Evolutionary conservation across 352 stramenopile species (phyloP).

Genomic region (Aphanomyces cochlioides): DNA sequence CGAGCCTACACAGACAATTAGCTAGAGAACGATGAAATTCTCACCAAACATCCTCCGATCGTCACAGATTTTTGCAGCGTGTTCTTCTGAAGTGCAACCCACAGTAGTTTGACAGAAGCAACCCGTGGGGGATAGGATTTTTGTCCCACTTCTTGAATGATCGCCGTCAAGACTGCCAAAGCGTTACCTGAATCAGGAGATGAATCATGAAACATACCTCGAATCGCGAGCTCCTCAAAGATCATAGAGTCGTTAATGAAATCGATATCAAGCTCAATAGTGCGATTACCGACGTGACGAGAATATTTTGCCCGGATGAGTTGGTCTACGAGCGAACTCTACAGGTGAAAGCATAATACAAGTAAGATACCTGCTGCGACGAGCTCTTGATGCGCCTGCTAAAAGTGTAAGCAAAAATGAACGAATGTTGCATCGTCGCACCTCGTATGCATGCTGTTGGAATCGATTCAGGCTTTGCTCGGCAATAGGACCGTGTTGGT

Average conservation of each 20-base stretch:
- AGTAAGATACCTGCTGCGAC: constrained; percentile 2
- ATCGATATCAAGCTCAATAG: constrained; percentile 33
- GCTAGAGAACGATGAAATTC: not conserved
- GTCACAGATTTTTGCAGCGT: not conserved
- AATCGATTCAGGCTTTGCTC: constrained; percentile 48
- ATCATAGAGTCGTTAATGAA: constrained; percentile 48
- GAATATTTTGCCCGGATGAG: not conserved
- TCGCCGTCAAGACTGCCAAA: constrained; percentile 40
- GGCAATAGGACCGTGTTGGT: constrained; percentile 22
- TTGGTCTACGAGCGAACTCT: not conserved
- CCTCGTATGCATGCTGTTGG: constrained; percentile 37
- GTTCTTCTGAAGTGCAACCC: not conserved
- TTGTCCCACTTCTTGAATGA: constrained; percentile 50
- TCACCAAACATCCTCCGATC: constrained; percentile 17
- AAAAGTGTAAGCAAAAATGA: not conserved
- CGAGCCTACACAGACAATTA: not conserved
- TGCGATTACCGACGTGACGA: not conserved
- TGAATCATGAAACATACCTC: constrained; percentile 23
- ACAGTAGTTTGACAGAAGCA: constrained; percentile 45
- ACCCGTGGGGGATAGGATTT: constrained; percentile 60
- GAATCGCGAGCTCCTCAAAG: constrained; percentile 67
- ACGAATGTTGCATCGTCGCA: not conserved
- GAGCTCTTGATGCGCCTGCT: constrained; percentile 9
- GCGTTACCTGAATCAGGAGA: not conserved
- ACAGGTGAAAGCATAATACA: constrained; percentile 22